A percentile compares a stretch with the other conserved stretches of the same genome.
Conservation (phyloP, 2,329 filamentous ascomycete genomes). For the Sporothrix humicola region DNA sequence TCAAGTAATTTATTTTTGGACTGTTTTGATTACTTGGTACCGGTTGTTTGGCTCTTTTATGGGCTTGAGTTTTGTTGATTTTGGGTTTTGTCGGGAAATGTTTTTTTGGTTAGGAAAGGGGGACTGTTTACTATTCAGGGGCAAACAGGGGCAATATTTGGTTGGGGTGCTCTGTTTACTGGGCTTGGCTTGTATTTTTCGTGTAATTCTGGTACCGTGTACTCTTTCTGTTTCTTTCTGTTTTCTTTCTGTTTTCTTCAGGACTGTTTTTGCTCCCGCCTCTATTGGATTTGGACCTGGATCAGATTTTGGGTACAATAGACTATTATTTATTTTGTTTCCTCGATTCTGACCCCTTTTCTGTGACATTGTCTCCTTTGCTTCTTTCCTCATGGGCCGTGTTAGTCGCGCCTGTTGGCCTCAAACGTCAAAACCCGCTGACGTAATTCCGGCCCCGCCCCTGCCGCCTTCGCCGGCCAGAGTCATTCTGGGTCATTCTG, state of each 20-base stretch:
- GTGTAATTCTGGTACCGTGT: neutral
- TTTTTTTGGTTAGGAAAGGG: neutral
- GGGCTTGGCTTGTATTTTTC: neutral
- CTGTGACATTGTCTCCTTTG: neutral
- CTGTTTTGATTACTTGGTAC: neutral
- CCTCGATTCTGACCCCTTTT: neutral
- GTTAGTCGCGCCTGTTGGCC: conserved; percentile 15
- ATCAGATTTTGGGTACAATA: neutral
- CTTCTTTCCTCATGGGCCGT: neutral
- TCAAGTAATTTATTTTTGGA: neutral
- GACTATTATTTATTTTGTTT: conserved; percentile 3
- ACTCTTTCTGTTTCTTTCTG: neutral
- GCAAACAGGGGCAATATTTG: neutral
- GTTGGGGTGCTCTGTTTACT: neutral
- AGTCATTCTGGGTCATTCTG: conserved; percentile 27
- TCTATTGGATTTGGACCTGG: conserved; percentile 7
- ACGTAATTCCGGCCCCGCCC: conserved; percentile 32
- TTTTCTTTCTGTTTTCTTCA: neutral
- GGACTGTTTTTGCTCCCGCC: neutral
- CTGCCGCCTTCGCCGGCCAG: conserved; percentile 26
- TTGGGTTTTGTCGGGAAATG: too few relatives aligned
- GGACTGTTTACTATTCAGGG: conserved; percentile 16
- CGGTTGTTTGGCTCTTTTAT: neutral
- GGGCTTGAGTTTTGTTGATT: neutral
- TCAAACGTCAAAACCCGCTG: conserved; percentile 29